Evolutionary conservation across 1,284 basidiomycete genomes (phyloP), one percentile per base, ranked within the genome.

Genomic region (Schizophyllum amplum): DNA sequence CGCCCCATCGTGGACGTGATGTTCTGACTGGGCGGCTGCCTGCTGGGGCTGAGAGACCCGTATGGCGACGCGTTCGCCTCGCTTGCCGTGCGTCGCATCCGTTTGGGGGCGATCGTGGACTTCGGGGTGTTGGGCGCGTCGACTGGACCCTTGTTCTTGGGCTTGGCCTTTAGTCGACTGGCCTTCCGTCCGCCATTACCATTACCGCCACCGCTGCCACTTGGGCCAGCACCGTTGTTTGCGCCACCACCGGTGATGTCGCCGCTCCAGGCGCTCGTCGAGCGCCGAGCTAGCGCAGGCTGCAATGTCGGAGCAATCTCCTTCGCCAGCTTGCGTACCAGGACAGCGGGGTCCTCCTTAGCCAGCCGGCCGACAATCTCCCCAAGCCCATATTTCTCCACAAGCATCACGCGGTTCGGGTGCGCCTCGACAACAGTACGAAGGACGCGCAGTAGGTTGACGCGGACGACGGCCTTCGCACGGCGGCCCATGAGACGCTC

Each of bases 341-440:
- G 79, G 21, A 97, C 88, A 0, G 94, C 92, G 11, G 83, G 86
- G 67, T 97, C 94, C 17, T 87, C 84, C 61, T 83, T 79, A 65
- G 90, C 91, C 55, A 96, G 74, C 60, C 82, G 81, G 61, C 84
- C 81, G 55, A 97, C 90, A 13, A 93, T 84, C 21, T 84, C 83
- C 56, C 87, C 77, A 48, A 97, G 75, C 0, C 86, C 86, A 66
- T 88, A 94, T 53, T 83, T 79, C 65, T 90, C 84, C 20, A 95
- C 88, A 48, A 95, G 76, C 61, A 84, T 82, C 1, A 83, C 82
- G n/a, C 88, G 81, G 65, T 94, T 92, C 0, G 92, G 92, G 63
- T 93, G 90, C 4, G 87, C 83, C 62, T 98, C 96, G 71, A 90
- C 94, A 1, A 95, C 85, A 0, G 88, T 81, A 60, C 88, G 85